These are phyloP conservation scores for Ensete ventricosum DNA, from an alignment of 176 grass and related monocot species.

Conservation along the genomic window DNA sequence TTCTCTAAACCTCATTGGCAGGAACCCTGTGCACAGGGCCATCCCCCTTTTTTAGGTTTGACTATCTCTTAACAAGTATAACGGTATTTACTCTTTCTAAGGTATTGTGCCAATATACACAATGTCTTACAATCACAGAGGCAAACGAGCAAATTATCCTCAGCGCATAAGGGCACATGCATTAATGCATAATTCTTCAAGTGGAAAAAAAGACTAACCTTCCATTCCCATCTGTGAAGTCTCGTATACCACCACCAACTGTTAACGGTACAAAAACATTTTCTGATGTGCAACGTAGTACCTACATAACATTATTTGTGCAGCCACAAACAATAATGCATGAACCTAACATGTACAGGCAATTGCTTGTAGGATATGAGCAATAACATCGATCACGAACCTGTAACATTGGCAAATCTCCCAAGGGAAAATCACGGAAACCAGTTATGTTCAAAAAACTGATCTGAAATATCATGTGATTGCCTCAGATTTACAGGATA, in stretches of 20 bases:
- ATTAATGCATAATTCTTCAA: not conserved
- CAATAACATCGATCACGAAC: constrained; percentile 34
- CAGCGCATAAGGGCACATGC: not conserved
- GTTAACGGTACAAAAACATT: constrained; percentile 99
- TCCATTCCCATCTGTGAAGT: constrained; percentile 92
- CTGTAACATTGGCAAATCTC: constrained; percentile 98
- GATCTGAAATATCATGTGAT: constrained; percentile 41
- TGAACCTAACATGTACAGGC: not conserved
- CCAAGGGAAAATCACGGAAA: constrained; percentile 92
- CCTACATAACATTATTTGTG: constrained; percentile 34
- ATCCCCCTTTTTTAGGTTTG: too few species aligned
- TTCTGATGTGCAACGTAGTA: constrained; percentile 73
- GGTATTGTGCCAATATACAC: not conserved
- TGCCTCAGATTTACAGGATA: not conserved
- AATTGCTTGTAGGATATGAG: constrained; percentile 9
- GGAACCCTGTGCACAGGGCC: too few species aligned
- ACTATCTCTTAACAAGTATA: too few species aligned
- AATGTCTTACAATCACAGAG: not conserved
- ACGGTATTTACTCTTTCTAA: too few species aligned
- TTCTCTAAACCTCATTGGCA: too few species aligned
- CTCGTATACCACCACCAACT: constrained; percentile 97
- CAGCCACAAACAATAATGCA: too few species aligned
- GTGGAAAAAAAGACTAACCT: constrained; percentile 35
- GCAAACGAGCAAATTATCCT: not conserved
- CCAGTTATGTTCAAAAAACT: constrained; percentile 99